Conservation (phyloP, 768 basidiomycete genomes). For the Leccinum barrowsii region DNA sequence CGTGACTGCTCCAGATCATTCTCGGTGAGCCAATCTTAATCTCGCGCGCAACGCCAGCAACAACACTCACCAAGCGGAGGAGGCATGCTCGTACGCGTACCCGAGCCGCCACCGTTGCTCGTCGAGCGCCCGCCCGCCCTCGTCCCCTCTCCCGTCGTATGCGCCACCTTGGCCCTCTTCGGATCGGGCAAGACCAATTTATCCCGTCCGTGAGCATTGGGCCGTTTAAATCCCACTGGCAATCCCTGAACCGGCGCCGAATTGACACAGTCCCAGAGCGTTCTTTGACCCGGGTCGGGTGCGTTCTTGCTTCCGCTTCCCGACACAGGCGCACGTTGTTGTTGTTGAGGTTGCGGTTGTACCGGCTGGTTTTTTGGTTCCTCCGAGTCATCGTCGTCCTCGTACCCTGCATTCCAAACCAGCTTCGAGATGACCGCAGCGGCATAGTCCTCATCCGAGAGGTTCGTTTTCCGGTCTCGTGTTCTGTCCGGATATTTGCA, state of each 20-base stretch:
- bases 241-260: conserved; percentile 15
- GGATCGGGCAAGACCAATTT: conserved; percentile 9
- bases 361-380: neutral
- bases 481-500: conserved; percentile 78
- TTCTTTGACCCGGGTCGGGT: conserved; percentile 14
- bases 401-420: conserved; percentile 24
- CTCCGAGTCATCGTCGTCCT: conserved; percentile 25
- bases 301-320: neutral
- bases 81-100: conserved; percentile 12
- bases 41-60: neutral
- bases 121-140: neutral
- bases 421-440: conserved; percentile 17
- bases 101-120: neutral
- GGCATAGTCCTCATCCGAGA: conserved; percentile 42
- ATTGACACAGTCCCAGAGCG: conserved; percentile 21
- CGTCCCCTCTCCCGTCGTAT: neutral
- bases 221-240: conserved; percentile 28
- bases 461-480: conserved; percentile 41
- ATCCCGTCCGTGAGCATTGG: conserved; percentile 11
- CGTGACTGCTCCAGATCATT: conserved; percentile 35
- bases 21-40: neutral
- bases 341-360: neutral
- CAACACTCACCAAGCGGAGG: conserved; percentile 21
- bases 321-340: neutral
- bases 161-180: conserved; percentile 22